Conservation (phyloP, 106 monocot genomes). For the Dioscorea alata region DNA sequence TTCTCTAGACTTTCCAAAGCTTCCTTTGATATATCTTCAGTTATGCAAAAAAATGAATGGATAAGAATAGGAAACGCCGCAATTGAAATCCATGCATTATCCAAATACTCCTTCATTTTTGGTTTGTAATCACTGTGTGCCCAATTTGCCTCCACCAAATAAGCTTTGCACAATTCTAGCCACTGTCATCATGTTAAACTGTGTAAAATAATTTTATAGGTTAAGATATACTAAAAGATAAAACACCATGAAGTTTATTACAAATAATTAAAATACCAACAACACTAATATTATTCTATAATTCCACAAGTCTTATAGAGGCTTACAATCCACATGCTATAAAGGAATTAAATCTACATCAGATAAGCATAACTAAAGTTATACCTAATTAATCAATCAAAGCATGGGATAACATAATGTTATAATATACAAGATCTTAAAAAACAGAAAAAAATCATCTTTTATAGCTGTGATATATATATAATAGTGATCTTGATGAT, state of each 20-base stretch:
- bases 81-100: constrained; percentile 19
- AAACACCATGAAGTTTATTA: too few species aligned
- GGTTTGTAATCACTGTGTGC: constrained; percentile 9
- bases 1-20: constrained; percentile 1
- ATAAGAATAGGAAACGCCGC: background rate
- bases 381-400: too few species aligned
- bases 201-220: background rate
- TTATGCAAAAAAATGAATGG: background rate
- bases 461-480: too few species aligned
- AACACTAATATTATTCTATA: too few species aligned
- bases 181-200: constrained; percentile 10
- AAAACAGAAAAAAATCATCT: too few species aligned
- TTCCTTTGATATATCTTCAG: constrained; percentile 1
- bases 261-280: too few species aligned
- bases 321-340: too few species aligned
- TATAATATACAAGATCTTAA: background rate
- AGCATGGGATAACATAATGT: too few species aligned
- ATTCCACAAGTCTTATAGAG: too few species aligned
- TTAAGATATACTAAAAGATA: background rate
- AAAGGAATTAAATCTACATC: too few species aligned
- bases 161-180: constrained; percentile 17
- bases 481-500: too few species aligned
- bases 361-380: too few species aligned
- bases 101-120: constrained; percentile 19
- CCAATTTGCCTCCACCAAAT: constrained; percentile 32